These are phyloP conservation scores for Ajuga chamaepitys DNA, from an alignment of 257 asterid genomes.

Conservation along the genomic window DNA sequence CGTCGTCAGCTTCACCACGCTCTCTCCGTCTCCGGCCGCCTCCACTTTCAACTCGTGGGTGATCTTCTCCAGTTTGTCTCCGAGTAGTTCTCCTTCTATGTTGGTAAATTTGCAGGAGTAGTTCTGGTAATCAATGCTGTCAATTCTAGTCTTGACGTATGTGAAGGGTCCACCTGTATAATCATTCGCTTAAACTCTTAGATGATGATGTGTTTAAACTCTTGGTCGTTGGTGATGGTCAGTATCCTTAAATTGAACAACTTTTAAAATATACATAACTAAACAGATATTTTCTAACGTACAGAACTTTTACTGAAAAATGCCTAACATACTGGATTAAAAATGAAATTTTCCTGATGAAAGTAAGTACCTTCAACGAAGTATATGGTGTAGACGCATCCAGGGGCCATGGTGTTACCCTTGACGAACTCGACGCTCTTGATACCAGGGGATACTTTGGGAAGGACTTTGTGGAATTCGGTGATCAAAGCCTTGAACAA, in stretches of 20 bases:
- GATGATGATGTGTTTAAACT: no score
- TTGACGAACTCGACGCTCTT: slow-evolving; percentile 19
- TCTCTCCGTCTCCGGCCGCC: slow-evolving; percentile 22
- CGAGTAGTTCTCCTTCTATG: slow-evolving; percentile 19
- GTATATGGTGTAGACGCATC: slow-evolving; percentile 10
- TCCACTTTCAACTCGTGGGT: slow-evolving; percentile 15
- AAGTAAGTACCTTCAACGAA: slow-evolving; percentile 16
- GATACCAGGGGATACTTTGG: neutral
- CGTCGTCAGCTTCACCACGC: slow-evolving; percentile 14
- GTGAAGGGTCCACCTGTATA: slow-evolving; percentile 9
- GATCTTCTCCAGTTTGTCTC: slow-evolving; percentile 24
- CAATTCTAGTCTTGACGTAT: slow-evolving; percentile 19
- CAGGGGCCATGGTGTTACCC: slow-evolving; percentile 4
- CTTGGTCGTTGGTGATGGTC: no score
- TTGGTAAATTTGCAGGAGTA: slow-evolving; percentile 14
- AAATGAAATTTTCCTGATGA: no score
- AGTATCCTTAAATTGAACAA: no score
- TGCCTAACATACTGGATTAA: no score
- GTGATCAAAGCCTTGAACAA: slow-evolving; percentile 23
- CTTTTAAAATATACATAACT: no score
- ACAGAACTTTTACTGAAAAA: no score
- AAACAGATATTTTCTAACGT: no score
- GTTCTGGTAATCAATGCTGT: slow-evolving; percentile 18
- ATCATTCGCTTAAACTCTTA: neutral
- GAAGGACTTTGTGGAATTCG: slow-evolving; percentile 7